Conservation (phyloP, 225 moss, liverwort and hornwort genomes). For the Rhytidiadelphus loreus region DNA sequence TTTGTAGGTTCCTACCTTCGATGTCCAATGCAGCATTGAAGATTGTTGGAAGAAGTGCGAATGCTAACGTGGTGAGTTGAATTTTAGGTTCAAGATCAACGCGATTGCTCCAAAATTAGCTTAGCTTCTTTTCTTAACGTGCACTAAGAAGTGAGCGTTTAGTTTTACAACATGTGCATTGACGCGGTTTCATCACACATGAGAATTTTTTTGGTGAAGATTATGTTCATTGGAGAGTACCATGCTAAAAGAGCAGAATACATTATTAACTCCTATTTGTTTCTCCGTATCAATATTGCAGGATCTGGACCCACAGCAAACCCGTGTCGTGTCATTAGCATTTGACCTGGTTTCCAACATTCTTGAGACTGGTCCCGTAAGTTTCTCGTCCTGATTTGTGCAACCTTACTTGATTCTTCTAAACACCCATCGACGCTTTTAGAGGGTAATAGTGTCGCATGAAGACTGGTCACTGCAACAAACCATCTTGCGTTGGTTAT, state of each 20-base stretch:
- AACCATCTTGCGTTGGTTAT: neutral
- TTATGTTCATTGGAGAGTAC: neutral
- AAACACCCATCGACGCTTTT: neutral
- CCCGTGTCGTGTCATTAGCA: conserved; percentile 17
- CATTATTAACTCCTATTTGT: neutral
- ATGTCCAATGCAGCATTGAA: conserved; percentile 77
- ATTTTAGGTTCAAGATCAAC: neutral
- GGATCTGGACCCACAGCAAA: conserved; percentile 14
- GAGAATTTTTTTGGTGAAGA: neutral
- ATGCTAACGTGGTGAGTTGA: neutral
- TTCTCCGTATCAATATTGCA: neutral
- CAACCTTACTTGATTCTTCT: neutral
- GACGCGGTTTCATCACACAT: neutral
- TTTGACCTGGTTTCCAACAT: conserved; percentile 39
- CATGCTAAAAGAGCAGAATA: neutral
- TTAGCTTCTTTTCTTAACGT: neutral
- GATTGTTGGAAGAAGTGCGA: conserved; percentile 53
- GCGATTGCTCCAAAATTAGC: neutral
- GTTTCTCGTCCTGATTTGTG: neutral
- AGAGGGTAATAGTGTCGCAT: neutral
- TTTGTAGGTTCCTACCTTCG: conserved; percentile 58
- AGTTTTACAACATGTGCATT: neutral
- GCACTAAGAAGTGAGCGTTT: neutral
- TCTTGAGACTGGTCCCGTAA: conserved; percentile 41
- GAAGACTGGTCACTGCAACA: neutral